phyloP scores from a whole-genome alignment of 2,329 filamentous ascomycete species.

The Fusarium domesticum region DNA sequence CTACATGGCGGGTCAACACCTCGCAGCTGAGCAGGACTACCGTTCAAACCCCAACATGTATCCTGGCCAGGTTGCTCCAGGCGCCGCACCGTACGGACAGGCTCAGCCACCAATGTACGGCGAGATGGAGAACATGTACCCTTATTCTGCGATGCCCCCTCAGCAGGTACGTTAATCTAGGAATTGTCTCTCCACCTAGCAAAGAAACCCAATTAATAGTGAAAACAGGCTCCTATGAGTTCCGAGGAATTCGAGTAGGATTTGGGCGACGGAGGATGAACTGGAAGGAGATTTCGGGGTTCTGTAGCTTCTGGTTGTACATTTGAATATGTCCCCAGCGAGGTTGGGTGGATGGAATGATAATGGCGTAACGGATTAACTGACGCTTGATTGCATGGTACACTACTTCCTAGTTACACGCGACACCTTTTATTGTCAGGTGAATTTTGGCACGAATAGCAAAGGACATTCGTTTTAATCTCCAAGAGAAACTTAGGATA shows the following conservation, averaged over 20 bases:
- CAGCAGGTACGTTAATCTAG: conserved; percentile 65
- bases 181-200: neutral
- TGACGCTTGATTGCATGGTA: neutral
- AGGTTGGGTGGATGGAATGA: neutral
- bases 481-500: neutral
- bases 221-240: conserved; percentile 41
- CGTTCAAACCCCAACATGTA: conserved; percentile 80
- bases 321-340: too few relatives aligned
- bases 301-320: too few relatives aligned
- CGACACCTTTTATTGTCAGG: neutral
- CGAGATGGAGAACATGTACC: conserved; percentile 81
- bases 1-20: conserved; percentile 62
- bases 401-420: neutral
- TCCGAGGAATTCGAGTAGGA: conserved; percentile 46
- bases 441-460: neutral
- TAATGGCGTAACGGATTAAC: conserved; percentile 17
- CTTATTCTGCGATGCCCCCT: conserved; percentile 74
- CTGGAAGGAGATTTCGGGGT: too few relatives aligned
- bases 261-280: neutral
- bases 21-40: conserved; percentile 73
- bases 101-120: conserved; percentile 74
- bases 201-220: conserved; percentile 11
- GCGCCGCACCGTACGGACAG: conserved; percentile 72
- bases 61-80: conserved; percentile 70
- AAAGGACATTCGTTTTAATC: too few relatives aligned